A percentile compares a stretch with the other conserved stretches of the same genome.
Conservation (phyloP, 2,329 filamentous ascomycete species). For the Zymoseptoria pseudotritici region DNA sequence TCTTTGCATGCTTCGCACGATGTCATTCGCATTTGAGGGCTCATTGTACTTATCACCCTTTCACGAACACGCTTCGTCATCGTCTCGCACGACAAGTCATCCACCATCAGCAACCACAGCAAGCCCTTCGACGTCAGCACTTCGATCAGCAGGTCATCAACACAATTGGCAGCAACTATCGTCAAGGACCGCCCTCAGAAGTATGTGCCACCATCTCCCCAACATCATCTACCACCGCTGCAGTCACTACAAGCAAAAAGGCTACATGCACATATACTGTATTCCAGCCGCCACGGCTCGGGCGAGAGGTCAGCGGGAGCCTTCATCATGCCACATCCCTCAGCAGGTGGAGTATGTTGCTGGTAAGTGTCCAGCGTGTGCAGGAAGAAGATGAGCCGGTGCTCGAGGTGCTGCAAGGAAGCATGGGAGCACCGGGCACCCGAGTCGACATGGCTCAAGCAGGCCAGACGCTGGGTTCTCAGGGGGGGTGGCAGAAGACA, state of each 20-base stretch:
- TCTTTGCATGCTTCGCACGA: not conserved
- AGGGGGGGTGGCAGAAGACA: not conserved
- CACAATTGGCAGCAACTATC: not conserved
- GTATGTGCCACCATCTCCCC: conserved; percentile 1
- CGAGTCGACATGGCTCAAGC: not conserved
- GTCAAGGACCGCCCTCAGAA: not conserved
- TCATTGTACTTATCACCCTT: not conserved
- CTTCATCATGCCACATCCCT: conserved; percentile 1
- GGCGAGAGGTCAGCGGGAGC: not conserved
- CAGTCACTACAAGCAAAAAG: conserved; percentile 1
- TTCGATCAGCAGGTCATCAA: not conserved
- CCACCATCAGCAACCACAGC: not conserved
- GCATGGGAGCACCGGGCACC: not conserved
- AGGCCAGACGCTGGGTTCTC: not conserved
- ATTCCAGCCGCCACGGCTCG: conserved; percentile 1
- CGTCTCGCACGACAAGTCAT: not conserved
- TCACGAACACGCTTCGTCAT: not conserved
- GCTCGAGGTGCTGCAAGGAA: not conserved
- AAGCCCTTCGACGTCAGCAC: not conserved
- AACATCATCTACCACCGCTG: conserved; percentile 1
- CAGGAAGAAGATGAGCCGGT: not conserved
- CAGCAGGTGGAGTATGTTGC: not conserved
- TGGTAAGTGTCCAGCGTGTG: not conserved
- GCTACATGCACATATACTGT: not conserved
- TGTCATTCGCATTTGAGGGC: not conserved